Conservation (phyloP, 2,329 filamentous ascomycete genomes). For the Hortaea sp. region DNA sequence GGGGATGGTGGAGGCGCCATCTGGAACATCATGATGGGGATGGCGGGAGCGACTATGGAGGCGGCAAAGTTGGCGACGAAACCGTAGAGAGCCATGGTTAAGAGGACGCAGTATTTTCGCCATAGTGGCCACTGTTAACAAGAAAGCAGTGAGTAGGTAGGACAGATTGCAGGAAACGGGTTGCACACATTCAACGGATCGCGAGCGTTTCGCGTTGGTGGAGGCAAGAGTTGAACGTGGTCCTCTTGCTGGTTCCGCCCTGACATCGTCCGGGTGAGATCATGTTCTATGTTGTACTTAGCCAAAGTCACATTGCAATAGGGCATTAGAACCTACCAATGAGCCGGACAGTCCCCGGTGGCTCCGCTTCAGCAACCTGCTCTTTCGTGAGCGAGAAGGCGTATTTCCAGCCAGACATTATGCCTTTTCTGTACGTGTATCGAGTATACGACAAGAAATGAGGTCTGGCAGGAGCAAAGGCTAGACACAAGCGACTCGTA, state of each 20-base stretch:
- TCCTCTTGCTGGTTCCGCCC: conserved; percentile 20
- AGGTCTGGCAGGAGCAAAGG: no score
- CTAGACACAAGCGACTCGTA: no score
- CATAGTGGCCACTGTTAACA: conserved; percentile 20
- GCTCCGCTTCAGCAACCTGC: conserved; percentile 28
- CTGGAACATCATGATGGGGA: conserved; percentile 23
- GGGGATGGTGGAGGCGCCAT: conserved; percentile 22
- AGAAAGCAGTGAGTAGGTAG: no score
- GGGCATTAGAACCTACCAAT: conserved; percentile 22
- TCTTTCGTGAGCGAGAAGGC: conserved; percentile 31
- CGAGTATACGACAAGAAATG: no score
- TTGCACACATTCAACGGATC: conserved; percentile 28
- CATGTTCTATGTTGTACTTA: conserved; percentile 13
- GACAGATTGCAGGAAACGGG: no score
- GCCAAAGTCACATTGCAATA: not conserved
- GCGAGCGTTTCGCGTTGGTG: conserved; percentile 29
- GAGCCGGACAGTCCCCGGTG: conserved; percentile 30
- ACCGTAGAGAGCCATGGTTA: conserved; percentile 29
- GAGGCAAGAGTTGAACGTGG: conserved; percentile 28
- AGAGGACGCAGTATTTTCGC: conserved; percentile 27
- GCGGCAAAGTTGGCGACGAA: conserved; percentile 30
- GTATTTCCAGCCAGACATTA: conserved; percentile 26
- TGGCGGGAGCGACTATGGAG: conserved; percentile 26
- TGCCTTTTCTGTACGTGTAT: not conserved
- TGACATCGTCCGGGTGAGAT: conserved; percentile 18